Base-by-base conservation (phyloP, 2,329 filamentous ascomycete genomes). In the Hirsutella rhossiliensis region DNA sequence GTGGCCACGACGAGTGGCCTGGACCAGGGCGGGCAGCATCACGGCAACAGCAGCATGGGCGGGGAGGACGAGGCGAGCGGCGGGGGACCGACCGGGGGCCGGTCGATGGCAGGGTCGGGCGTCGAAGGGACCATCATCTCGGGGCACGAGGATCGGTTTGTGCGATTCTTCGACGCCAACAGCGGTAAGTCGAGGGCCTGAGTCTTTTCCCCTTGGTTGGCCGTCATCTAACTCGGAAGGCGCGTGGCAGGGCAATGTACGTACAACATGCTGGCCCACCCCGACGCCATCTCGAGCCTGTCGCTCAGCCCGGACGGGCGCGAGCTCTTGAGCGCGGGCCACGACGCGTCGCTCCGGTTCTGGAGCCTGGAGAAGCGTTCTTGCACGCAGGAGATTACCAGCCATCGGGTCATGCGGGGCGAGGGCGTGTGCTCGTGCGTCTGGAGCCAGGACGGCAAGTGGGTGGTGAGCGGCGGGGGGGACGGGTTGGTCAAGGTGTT, bases 131-230 rank as follows among this genome's bases (percentile, higher is more conserved):
- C 94, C 19, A 85, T 98, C 46, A 96, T 98, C 51, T 94, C 86
- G 48, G 92, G 92, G 51, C 90, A 98, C 60, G 92, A 98, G 68
- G 92, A 98, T 66, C 82, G 86, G 54, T 96, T 88, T 57, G 88
- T 98, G 54, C 77, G 90, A 52, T 95, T 98, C 73, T 98, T 95
- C 62, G 92, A 98, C 71, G 92, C 92, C 50, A 97, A 98, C 60
- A 95, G 87, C 66, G 92, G 92, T 97, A 83, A 65, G 86, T 78
- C n/a, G 34, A n/a, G 7, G 3, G 18, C 20, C 6, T 11, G 9
- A 5, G 13, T 27, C 23, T 5, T 27, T 11, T 27, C n/a, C 5
- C n/a, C 17, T 19, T 12, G 36, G 15, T 13, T 3, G 11, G 2
- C 6, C 23, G 15, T 37, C 44, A n/a, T 53, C 52, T 54, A 45